Base-by-base conservation (phyloP, 345 rosid genomes). In the Salix exigua region DNA sequence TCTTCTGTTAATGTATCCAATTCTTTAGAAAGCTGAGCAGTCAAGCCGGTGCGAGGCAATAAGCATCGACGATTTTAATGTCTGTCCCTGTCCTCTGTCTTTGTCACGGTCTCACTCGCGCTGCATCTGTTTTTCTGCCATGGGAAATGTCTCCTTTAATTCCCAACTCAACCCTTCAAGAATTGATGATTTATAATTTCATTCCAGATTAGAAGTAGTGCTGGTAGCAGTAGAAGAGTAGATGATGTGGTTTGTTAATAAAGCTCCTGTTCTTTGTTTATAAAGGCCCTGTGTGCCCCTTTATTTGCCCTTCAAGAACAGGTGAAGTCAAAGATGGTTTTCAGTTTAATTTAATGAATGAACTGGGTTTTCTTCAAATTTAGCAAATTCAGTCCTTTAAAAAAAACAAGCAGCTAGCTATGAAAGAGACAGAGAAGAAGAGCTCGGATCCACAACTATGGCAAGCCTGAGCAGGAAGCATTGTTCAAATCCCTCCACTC, bases 401-500 rank as follows among this genome's bases (percentile, higher is more conserved):
- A 28, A 28, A 30, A 30, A 46, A 5, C 23, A 58, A 23, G 63
- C 63, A 17, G 80, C 86, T 84, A 38, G 79, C 89, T 14, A 86
- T 80, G 83, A 86, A 80, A 42, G 81, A 82, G 74, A 28, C 50
- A 64, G 84, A 78, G 23, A 76, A 51, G 23, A 21, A 65, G 67
- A 58, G 63, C 14, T 67, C 73, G 75, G 80, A 77, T 69, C 79
- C 78, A 17, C 77, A 73, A 71, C 71, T 81, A 61, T 81, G 83
- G 83, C 77, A 77, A n/a, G 83, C 83, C 16, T 81, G 83, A 28
- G 83, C 75, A 6, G 83, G 83, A 13, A 58, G 80, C 38, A 76
- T 81, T 75, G 83, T 81, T 2, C 78, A 81, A 53, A 77, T 81
- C 80, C 83, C 83, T 23, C 53, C 77, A 5, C 58, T 73, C 19